Evolutionary conservation across 805 yeast species (phyloP), one percentile per base, ranked within the genome.

Genomic region (Saccharomycopsis sp.): DNA sequence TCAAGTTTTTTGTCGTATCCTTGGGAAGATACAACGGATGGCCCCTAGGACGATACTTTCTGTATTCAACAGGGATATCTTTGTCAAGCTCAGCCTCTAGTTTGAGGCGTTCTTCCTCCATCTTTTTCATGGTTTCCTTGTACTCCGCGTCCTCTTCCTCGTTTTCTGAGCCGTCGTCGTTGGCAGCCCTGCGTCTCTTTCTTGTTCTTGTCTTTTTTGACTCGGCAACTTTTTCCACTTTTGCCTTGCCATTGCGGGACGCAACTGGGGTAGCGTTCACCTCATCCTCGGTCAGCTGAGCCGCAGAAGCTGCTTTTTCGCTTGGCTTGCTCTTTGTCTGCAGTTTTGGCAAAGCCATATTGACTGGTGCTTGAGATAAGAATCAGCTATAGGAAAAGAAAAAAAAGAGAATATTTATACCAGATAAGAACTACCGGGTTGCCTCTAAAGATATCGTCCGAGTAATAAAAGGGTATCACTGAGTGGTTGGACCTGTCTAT

Each of bases 21-120:
- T 59, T 44, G 1, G 99, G 99, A 24, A 84, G 64, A 64, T 89
- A 90, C 71, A 94, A 81, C 64, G 75, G 76, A 73, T 73, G 90
- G 1, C 97, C 97, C 34, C 72, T 71, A 23, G 97, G 97, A 65
- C 97, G 79, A 73, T 77, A 89, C 71, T 83, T 87, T 59, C 91
- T 77, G 66, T 80, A 81, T 61, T 87, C 83, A 54, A 77, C 86
- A 1, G 91, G 94, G 46, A 89, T 71, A 61, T 74, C 79, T 2
- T 71, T 83, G 65, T 88, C 94, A 60, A 79, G 79, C 64, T 79
- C 76, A 57, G 73, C 73, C 67, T 90, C 97, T 3, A 64, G 67
- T 44, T 65, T 64, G n/a, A 21, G 52, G 9, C 41, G 34, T 23
- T 41, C 56, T 9, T 44, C 52, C 53, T 44, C 20, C 53, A 44